Evolutionary conservation across 2,329 filamentous ascomycete genomes (phyloP).

Genomic region (Arthrobotrys pseudoclavata): DNA sequence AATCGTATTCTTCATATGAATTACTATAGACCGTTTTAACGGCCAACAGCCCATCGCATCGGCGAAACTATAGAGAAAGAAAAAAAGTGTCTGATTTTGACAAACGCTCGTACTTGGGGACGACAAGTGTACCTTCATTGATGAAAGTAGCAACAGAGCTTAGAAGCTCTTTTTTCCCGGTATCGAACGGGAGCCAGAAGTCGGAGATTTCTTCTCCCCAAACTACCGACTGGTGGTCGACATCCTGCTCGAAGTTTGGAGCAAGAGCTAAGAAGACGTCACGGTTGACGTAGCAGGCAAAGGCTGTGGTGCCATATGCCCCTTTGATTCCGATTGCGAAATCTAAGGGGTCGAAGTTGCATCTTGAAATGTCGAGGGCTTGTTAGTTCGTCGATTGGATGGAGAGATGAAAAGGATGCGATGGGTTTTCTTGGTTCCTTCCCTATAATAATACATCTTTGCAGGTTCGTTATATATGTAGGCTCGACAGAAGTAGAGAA

Average conservation of each 20-base stretch:
- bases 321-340: conserved; percentile 19
- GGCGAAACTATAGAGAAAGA: conserved; percentile 35
- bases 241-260: background rate
- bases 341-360: conserved; percentile 17
- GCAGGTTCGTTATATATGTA: too few relatives aligned
- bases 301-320: background rate
- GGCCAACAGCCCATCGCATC: background rate
- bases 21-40: background rate
- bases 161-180: background rate
- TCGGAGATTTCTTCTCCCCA: background rate
- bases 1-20: background rate
- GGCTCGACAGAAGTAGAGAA: too few relatives aligned
- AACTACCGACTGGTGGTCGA: background rate
- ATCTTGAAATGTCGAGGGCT: background rate
- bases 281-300: conserved; percentile 12
- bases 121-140: conserved; percentile 3
- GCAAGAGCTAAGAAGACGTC: conserved; percentile 3
- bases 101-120: background rate
- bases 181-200: background rate
- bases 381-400: background rate
- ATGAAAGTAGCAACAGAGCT: conserved; percentile 16
- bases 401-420: too few relatives aligned
- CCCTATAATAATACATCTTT: background rate
- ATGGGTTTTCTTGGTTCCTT: background rate
- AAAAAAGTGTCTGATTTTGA: background rate